A percentile compares a stretch with the other conserved stretches of the same genome.
phyloP scores from a whole-genome alignment of 2,329 filamentous ascomycete species.

The Zymoseptoria crescenta region DNA sequence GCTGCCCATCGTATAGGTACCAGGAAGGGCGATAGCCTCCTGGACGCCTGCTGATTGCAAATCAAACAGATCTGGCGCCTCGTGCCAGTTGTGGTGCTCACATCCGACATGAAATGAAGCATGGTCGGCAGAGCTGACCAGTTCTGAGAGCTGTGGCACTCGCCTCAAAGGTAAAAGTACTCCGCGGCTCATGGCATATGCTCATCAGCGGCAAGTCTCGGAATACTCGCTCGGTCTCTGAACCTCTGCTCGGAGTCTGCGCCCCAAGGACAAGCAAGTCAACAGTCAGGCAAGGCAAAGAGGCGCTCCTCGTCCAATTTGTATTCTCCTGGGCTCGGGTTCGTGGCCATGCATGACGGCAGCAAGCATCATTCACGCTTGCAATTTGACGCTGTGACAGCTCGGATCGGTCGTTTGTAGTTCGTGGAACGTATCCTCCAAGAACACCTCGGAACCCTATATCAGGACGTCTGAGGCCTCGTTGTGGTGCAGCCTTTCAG shows the following conservation, averaged over 20 bases:
- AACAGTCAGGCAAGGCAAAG: neutral
- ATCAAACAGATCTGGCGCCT: neutral
- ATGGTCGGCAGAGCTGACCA: neutral
- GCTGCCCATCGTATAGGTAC: neutral
- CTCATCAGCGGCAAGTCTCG: neutral
- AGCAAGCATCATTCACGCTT: neutral
- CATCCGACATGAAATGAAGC: neutral
- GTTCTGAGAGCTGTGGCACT: neutral
- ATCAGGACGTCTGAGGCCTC: neutral
- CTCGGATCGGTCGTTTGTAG: neutral
- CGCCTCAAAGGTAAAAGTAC: too few relatives aligned
- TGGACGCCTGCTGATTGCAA: neutral
- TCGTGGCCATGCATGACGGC: neutral
- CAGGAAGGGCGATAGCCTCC: neutral
- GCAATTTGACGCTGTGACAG: neutral
- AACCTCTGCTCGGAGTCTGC: neutral
- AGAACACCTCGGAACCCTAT: neutral
- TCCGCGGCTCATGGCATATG: neutral
- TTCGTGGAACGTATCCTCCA: neutral
- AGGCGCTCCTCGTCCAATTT: neutral
- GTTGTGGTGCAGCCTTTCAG: neutral
- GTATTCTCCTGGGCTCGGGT: neutral
- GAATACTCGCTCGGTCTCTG: neutral
- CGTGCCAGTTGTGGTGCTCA: neutral
- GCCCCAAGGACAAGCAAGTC: neutral